Percentiles rank a stretch among this genome's conserved stretches.
Conservation (phyloP, 495 filamentous ascomycete genomes). For the Acidiella bohemica region DNA sequence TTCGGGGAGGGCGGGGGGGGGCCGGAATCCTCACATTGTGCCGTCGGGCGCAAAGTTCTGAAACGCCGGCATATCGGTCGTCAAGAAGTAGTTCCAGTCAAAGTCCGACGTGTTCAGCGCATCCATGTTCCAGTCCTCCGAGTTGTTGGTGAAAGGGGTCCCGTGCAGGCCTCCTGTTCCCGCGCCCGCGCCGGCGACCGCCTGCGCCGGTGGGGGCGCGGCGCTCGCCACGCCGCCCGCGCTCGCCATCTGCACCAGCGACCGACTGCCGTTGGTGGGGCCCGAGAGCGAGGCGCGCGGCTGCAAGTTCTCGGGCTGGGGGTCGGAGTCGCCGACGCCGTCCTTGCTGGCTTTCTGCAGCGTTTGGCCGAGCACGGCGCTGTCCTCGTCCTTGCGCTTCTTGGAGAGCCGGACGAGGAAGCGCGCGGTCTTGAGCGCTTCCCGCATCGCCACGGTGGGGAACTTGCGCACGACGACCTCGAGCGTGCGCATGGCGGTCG, state of each 20-base stretch:
- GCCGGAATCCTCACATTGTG: conserved; percentile 13
- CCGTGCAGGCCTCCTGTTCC: too few relatives aligned
- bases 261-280: not conserved
- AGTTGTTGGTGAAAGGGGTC: conserved; percentile 6
- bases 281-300: not conserved
- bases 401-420: conserved; percentile 14
- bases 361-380: conserved; percentile 8
- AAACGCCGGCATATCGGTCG: conserved; percentile 16
- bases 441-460: conserved; percentile 33
- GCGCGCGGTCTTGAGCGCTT: conserved; percentile 36
- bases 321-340: too few relatives aligned
- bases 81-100: conserved; percentile 20
- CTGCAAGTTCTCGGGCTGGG: conserved; percentile 9
- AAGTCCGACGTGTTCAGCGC: conserved; percentile 15
- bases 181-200: too few relatives aligned
- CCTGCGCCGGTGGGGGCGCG: not conserved
- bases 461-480: conserved; percentile 31
- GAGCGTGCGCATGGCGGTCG: conserved; percentile 36
- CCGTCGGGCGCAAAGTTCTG: conserved; percentile 14
- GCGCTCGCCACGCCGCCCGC: too few relatives aligned
- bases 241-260: not conserved
- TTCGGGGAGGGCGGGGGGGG: too few relatives aligned
- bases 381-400: conserved; percentile 18
- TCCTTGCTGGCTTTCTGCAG: conserved; percentile 7
- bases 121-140: conserved; percentile 18